Evolutionary conservation across 805 yeast species (phyloP).

Genomic region (Metschnikowia santaceciliae): DNA sequence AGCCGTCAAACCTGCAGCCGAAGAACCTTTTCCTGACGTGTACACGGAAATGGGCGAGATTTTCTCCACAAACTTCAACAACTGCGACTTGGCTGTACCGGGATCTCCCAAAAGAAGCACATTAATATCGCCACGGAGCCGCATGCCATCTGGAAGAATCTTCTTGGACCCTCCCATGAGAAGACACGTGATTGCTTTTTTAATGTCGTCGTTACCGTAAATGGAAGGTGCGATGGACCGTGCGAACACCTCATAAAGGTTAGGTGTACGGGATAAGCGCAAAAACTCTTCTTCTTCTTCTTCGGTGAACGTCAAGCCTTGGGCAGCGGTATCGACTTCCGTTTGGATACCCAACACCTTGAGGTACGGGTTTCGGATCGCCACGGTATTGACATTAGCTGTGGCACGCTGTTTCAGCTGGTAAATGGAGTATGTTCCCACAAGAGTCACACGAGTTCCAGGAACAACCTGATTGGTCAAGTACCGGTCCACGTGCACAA

Average conservation of each 20-base stretch:
- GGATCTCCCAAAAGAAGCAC: conserved; percentile 95
- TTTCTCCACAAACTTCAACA: conserved; percentile 91
- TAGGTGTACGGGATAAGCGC: conserved; percentile 74
- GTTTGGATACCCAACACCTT: conserved; percentile 83
- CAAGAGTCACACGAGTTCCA: conserved; percentile 87
- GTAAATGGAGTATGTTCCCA: conserved; percentile 90
- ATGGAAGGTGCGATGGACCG: conserved; percentile 94
- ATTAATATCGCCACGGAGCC: conserved; percentile 95
- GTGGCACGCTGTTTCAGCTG: conserved; percentile 55
- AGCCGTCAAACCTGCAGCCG: conserved; percentile 99
- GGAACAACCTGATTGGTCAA: conserved; percentile 90
- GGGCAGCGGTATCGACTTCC: conserved; percentile 68
- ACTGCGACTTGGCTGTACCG: conserved; percentile 97
- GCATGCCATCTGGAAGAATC: conserved; percentile 89
- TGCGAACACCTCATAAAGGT: conserved; percentile 81
- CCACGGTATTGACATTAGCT: conserved; percentile 54
- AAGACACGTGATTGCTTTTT: conserved; percentile 87
- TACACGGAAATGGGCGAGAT: conserved; percentile 92
- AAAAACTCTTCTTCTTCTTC: conserved; percentile 93
- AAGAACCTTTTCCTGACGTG: conserved; percentile 98
- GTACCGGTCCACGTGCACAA: conserved; percentile 83
- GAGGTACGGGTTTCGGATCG: conserved; percentile 89
- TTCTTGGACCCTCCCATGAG: conserved; percentile 94
- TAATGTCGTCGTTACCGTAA: conserved; percentile 89
- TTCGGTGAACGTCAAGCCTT: conserved; percentile 64